Percentiles rank a stretch among this genome's conserved stretches.
Conservation (phyloP, 2,329 filamentous ascomycete species). For the Epicoccum sorghinum region DNA sequence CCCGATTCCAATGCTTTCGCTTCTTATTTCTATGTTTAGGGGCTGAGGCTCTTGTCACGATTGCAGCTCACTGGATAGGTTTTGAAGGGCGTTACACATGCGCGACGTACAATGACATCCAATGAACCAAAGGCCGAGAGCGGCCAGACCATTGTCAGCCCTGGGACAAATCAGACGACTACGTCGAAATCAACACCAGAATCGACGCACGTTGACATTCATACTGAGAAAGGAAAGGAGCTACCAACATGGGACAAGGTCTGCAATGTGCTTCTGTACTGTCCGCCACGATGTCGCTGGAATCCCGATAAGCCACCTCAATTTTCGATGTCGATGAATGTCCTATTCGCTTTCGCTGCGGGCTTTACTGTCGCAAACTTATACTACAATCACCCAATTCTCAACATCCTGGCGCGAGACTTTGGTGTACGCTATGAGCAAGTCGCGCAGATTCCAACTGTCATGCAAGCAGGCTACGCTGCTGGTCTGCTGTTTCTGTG, state of each 20-base stretch:
- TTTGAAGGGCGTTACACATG: neutral
- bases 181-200: neutral
- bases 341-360: slow-evolving; percentile 71
- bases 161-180: neutral
- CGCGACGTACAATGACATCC: slow-evolving; percentile 9
- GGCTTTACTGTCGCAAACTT: slow-evolving; percentile 81
- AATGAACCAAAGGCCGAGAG: slow-evolving; percentile 3
- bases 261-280: slow-evolving; percentile 58
- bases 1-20: slow-evolving; percentile 1
- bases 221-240: neutral
- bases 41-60: neutral
- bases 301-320: slow-evolving; percentile 68
- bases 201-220: neutral
- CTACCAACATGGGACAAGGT: slow-evolving; percentile 27
- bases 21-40: neutral
- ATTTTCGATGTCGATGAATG: slow-evolving; percentile 71
- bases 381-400: slow-evolving; percentile 81
- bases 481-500: slow-evolving; percentile 75
- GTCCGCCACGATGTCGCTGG: slow-evolving; percentile 71
- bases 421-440: slow-evolving; percentile 74
- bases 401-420: slow-evolving; percentile 74
- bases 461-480: slow-evolving; percentile 82
- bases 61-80: slow-evolving; percentile 1
- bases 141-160: neutral
- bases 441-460: slow-evolving; percentile 71